These are phyloP conservation scores for Cocos nucifera DNA, from an alignment of 176 grass and related monocot species.

Conservation along the genomic window DNA sequence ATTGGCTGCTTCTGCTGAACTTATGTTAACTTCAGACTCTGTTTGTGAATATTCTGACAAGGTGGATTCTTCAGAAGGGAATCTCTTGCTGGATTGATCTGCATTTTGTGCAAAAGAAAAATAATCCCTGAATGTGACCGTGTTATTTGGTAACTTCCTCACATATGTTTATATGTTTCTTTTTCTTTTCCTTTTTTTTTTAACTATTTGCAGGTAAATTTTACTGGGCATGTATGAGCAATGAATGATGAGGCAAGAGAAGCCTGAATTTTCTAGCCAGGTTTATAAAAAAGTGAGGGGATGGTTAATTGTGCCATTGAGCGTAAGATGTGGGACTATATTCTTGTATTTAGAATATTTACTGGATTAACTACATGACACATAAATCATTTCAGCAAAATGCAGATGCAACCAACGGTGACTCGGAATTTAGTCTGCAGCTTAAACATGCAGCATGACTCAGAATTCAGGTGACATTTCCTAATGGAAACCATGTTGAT, in stretches of 20 bases:
- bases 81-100: conserved; percentile 70
- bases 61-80: conserved; percentile 24
- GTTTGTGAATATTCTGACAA: conserved; percentile 60
- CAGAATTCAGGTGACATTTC: neutral
- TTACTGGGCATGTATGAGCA: conserved; percentile 69
- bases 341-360: neutral
- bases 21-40: conserved; percentile 68
- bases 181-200: too few species aligned
- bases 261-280: conserved; percentile 62
- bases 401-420: conserved; percentile 44
- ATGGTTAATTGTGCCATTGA: conserved; percentile 62
- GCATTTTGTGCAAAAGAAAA: conserved; percentile 15
- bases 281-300: conserved; percentile 1
- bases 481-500: too few species aligned
- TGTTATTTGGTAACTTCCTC: too few species aligned
- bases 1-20: conserved; percentile 86
- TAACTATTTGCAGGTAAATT: conserved; percentile 52
- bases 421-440: conserved; percentile 47
- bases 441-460: conserved; percentile 42
- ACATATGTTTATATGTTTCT: too few species aligned
- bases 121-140: too few species aligned
- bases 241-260: conserved; percentile 57
- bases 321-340: conserved; percentile 33
- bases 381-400: conserved; percentile 42
- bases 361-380: neutral